Conservation (phyloP, 371 early-diverging fungal genomes). For the Mucor irregularis region DNA sequence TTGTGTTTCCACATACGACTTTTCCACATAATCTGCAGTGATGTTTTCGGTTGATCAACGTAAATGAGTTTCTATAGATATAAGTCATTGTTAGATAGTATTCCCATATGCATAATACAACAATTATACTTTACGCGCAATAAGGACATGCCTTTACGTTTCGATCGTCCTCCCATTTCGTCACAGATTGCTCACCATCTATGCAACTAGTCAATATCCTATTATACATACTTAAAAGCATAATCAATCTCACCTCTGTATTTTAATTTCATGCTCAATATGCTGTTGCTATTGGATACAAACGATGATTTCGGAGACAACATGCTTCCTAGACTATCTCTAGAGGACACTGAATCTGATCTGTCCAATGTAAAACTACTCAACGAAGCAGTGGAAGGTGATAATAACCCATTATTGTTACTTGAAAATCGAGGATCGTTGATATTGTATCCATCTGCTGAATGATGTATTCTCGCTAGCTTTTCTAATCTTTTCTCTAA, state of each 20-base stretch:
- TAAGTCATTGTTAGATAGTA: no score
- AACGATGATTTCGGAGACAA: constrained; percentile 35
- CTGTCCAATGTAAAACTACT: constrained; percentile 27
- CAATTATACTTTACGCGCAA: constrained; percentile 47
- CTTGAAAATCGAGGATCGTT: no score
- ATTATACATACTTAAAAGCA: background rate
- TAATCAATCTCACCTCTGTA: constrained; percentile 39
- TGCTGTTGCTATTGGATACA: constrained; percentile 44
- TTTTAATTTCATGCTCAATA: constrained; percentile 47
- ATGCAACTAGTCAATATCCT: background rate
- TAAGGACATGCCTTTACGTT: constrained; percentile 52
- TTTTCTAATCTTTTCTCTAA: constrained; percentile 85
- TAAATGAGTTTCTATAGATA: constrained; percentile 41
- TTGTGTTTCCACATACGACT: constrained; percentile 63
- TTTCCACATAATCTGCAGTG: constrained; percentile 83
- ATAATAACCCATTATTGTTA: background rate
- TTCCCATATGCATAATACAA: no score
- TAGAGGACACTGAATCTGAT: constrained; percentile 41
- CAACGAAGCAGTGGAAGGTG: constrained; percentile 21
- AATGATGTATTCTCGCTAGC: constrained; percentile 45
- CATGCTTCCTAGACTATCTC: constrained; percentile 38
- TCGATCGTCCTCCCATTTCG: constrained; percentile 68
- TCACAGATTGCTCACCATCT: constrained; percentile 66
- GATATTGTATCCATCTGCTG: constrained; percentile 20
- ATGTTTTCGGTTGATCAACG: constrained; percentile 66